These are phyloP conservation scores for Dimargaris xerosporica DNA, from an alignment of 192 early-diverging fungal species.

Conservation along the genomic window DNA sequence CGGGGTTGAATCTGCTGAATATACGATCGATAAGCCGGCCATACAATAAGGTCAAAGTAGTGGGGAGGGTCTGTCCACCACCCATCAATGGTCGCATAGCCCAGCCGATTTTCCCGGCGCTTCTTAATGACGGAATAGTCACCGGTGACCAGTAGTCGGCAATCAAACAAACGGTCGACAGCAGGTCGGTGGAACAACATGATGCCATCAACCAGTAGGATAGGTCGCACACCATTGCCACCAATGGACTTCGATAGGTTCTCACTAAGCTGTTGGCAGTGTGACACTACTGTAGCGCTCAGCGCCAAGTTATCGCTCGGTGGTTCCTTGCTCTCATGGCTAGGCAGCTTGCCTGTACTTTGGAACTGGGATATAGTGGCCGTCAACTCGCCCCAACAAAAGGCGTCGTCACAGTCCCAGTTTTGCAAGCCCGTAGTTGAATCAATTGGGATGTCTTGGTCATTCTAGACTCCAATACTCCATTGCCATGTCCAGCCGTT, in stretches of 20 bases:
- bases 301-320: background rate
- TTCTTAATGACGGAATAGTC: slow-evolving; percentile 40
- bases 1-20: no score
- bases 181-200: slow-evolving; percentile 45
- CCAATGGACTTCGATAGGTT: background rate
- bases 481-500: no score
- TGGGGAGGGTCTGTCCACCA: slow-evolving; percentile 58
- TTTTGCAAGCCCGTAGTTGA: slow-evolving; percentile 35
- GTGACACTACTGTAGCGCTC: background rate
- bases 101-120: slow-evolving; percentile 45
- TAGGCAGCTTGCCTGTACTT: background rate
- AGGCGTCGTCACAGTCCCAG: slow-evolving; percentile 65
- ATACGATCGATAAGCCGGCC: slow-evolving; percentile 59
- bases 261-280: background rate
- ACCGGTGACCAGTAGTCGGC: slow-evolving; percentile 42
- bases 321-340: background rate
- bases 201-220: slow-evolving; percentile 64
- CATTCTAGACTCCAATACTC: no score
- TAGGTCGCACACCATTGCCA: background rate
- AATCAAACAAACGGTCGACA: slow-evolving; percentile 28
- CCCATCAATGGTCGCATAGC: slow-evolving; percentile 64
- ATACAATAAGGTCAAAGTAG: slow-evolving; percentile 61
- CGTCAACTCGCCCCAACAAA: slow-evolving; percentile 30
- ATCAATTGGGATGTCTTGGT: slow-evolving; percentile 55
- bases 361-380: background rate